Evolutionary conservation across 2,329 filamentous ascomycete genomes (phyloP).

Genomic region (Aspergillus ustus): DNA sequence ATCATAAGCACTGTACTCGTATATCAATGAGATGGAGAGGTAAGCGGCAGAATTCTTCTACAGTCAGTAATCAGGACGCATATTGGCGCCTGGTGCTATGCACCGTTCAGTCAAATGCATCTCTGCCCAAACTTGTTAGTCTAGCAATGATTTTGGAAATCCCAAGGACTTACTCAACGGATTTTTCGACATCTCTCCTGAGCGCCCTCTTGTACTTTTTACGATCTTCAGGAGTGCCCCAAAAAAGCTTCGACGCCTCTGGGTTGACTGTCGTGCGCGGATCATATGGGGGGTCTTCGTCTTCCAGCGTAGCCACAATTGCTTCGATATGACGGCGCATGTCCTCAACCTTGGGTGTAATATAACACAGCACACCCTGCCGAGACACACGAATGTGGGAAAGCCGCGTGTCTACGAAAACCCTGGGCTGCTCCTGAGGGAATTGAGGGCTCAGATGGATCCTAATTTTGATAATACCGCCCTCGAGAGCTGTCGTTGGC

Average conservation of each 20-base stretch:
- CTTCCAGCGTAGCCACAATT: constrained; percentile 81
- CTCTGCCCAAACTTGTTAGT: constrained; percentile 6
- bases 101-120: constrained; percentile 8
- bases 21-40: background rate
- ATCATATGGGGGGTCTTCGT: constrained; percentile 86
- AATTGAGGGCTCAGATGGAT: constrained; percentile 82
- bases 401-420: constrained; percentile 77
- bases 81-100: background rate
- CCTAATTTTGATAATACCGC: constrained; percentile 82
- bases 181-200: constrained; percentile 70
- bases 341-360: constrained; percentile 72
- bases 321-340: constrained; percentile 82
- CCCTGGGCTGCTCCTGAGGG: constrained; percentile 84
- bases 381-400: constrained; percentile 87
- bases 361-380: constrained; percentile 84
- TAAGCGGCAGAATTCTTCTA: background rate
- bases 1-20: background rate
- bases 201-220: constrained; percentile 84
- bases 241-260: constrained; percentile 84
- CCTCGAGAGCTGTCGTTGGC: constrained; percentile 91
- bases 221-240: constrained; percentile 78
- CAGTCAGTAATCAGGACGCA: background rate
- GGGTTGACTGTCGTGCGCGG: constrained; percentile 85
- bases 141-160: background rate
- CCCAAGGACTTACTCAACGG: constrained; percentile 34